A percentile compares a stretch with the other conserved stretches of the same genome.
Evolutionary conservation across 2,329 filamentous ascomycete species (phyloP).

Genomic region (Exophiala calicioides): DNA sequence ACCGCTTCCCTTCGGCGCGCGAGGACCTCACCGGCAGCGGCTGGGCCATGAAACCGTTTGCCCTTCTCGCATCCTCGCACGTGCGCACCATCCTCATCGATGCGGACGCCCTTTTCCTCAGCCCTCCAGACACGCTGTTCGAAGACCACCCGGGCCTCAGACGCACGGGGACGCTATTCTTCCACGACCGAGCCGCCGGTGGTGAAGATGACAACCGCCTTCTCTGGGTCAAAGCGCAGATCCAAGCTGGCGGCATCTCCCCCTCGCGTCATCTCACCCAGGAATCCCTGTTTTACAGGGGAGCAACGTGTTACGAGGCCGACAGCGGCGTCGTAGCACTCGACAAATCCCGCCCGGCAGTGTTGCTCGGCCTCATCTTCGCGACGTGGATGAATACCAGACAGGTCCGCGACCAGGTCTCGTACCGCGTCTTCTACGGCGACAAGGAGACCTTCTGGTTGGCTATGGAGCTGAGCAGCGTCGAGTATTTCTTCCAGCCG

Average conservation of each 20-base stretch:
- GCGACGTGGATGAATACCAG: constrained; percentile 49
- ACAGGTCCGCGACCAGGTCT: constrained; percentile 42
- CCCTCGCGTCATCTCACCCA: constrained; percentile 38
- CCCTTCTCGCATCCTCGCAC: constrained; percentile 25
- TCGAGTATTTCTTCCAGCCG: constrained; percentile 43
- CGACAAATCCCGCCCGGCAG: constrained; percentile 42
- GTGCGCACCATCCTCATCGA: constrained; percentile 26
- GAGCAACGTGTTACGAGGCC: constrained; percentile 45
- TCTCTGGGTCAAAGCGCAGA: constrained; percentile 30
- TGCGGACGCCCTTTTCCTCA: constrained; percentile 21
- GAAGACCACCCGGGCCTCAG: constrained; percentile 12
- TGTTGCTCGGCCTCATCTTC: constrained; percentile 46
- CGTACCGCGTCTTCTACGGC: constrained; percentile 46
- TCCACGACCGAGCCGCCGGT: constrained; percentile 24
- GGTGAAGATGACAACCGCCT: constrained; percentile 10
- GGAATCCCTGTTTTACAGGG: constrained; percentile 41
- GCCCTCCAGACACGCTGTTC: constrained; percentile 22
- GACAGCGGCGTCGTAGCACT: constrained; percentile 48
- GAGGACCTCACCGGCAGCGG: constrained; percentile 16
- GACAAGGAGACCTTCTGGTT: constrained; percentile 54
- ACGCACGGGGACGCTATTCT: constrained; percentile 25
- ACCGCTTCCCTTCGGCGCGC: constrained; percentile 15
- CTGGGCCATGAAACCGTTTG: constrained; percentile 30
- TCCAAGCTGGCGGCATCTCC: constrained; percentile 32
- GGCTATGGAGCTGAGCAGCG: constrained; percentile 44